Conservation (phyloP, 371 early-diverging fungal species). For the Mucor sp. region DNA sequence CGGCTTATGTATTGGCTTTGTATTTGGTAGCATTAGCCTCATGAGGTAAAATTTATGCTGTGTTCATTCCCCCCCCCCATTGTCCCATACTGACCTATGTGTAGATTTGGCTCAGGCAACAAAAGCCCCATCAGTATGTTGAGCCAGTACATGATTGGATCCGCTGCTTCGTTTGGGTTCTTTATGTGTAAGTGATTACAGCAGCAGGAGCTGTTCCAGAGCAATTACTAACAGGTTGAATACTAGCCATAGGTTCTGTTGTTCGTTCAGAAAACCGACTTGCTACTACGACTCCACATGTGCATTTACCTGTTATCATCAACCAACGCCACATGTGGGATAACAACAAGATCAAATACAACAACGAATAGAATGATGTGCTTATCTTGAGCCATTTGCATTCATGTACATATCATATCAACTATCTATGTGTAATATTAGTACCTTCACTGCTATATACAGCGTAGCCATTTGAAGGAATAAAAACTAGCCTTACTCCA, state of each 20-base stretch:
- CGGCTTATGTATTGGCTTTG: constrained; percentile 81
- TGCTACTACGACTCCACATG: not conserved
- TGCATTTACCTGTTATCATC: constrained; percentile 17
- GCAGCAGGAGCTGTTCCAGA: not conserved
- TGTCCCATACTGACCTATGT: not conserved
- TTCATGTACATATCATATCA: not conserved
- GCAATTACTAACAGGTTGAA: not conserved
- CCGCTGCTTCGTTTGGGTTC: constrained; percentile 59
- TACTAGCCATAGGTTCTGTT: constrained; percentile 76
- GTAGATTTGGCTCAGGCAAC: constrained; percentile 48
- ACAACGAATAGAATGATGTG: not conserved
- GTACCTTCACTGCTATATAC: not conserved
- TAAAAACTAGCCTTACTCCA: too few relatives aligned
- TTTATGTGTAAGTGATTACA: constrained; percentile 47
- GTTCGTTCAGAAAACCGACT: constrained; percentile 66
- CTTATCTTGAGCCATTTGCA: not conserved
- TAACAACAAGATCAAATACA: constrained; percentile 1
- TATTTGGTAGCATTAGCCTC: constrained; percentile 73
- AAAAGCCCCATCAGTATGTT: constrained; percentile 47
- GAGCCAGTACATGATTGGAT: constrained; percentile 55
- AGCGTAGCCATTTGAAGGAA: not conserved
- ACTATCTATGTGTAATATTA: not conserved
- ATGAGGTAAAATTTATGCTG: constrained; percentile 53
- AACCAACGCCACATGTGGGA: constrained; percentile 4
- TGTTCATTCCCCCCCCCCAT: too few relatives aligned